These are phyloP conservation scores for Onygenales sp. DNA, from an alignment of 2,329 filamentous ascomycete genomes.

Conservation along the genomic window DNA sequence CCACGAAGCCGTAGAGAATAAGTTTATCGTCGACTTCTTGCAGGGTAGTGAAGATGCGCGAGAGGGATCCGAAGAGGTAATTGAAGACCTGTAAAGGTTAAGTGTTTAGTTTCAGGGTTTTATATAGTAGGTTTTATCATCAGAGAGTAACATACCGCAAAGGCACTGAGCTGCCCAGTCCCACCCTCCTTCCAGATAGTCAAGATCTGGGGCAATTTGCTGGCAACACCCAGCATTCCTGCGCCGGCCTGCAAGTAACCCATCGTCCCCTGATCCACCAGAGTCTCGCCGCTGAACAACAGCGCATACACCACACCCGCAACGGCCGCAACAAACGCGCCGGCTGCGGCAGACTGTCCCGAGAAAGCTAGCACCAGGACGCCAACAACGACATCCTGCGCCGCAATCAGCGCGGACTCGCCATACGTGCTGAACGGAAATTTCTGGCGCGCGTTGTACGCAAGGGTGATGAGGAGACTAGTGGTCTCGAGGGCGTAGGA, in stretches of 20 bases:
- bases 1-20: conserved; percentile 89
- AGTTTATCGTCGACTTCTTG: conserved; percentile 96
- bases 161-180: conserved; percentile 92
- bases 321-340: conserved; percentile 67
- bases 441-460: conserved; percentile 82
- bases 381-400: conserved; percentile 85
- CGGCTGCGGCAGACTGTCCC: conserved; percentile 58
- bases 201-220: conserved; percentile 87
- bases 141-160: conserved; percentile 58
- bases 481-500: conserved; percentile 87
- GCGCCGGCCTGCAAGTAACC: conserved; percentile 74
- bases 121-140: no score
- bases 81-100: conserved; percentile 70
- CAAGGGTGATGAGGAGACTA: conserved; percentile 77
- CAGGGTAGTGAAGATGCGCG: conserved; percentile 93
- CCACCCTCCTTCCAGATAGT: conserved; percentile 77
- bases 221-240: conserved; percentile 71
- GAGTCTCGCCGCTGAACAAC: conserved; percentile 48
- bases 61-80: conserved; percentile 85
- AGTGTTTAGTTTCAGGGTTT: neutral
- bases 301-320: conserved; percentile 61
- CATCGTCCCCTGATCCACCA: conserved; percentile 60
- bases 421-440: conserved; percentile 97
- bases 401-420: conserved; percentile 83
- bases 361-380: conserved; percentile 78